phyloP scores from a whole-genome alignment of 306 rosid genomes.

The Rubus parviflorus region DNA sequence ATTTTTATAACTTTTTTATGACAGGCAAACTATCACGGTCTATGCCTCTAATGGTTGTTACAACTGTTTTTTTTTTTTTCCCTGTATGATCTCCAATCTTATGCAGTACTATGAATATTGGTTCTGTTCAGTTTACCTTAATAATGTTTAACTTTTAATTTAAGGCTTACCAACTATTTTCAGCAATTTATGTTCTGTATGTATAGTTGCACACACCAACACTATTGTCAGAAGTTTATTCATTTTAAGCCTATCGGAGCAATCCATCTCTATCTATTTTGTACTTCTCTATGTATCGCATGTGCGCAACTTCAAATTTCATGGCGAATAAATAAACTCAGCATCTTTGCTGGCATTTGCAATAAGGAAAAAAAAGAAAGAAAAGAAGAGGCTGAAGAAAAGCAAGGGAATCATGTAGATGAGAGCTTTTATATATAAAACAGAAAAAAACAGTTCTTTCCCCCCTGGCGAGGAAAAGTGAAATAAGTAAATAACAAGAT shows the following conservation, averaged over 20 bases:
- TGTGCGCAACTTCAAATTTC: constrained; percentile 11
- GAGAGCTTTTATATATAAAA: not conserved
- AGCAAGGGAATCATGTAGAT: not conserved
- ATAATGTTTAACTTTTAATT: not conserved
- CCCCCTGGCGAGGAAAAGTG: not conserved
- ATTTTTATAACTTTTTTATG: constrained; percentile 4
- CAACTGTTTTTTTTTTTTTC: not conserved
- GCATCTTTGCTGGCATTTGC: constrained; percentile 9
- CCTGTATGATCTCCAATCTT: constrained; percentile 1
- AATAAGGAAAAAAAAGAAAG: not conserved
- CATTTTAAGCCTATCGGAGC: not conserved
- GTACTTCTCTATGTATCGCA: not conserved
- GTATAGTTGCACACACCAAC: not conserved
- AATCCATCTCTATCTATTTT: not conserved
- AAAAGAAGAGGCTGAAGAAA: too few relatives aligned
- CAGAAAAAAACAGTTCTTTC: not conserved
- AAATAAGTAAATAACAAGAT: too few relatives aligned
- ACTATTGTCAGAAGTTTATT: not conserved
- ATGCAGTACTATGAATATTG: not conserved
- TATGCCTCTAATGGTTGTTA: not conserved
- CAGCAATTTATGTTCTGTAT: constrained; percentile 2
- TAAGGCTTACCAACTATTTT: not conserved
- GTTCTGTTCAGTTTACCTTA: not conserved
- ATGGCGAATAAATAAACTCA: not conserved
- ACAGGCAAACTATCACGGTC: constrained; percentile 14